Conservation (phyloP, 768 basidiomycete genomes). For the Suillus occidentalis region DNA sequence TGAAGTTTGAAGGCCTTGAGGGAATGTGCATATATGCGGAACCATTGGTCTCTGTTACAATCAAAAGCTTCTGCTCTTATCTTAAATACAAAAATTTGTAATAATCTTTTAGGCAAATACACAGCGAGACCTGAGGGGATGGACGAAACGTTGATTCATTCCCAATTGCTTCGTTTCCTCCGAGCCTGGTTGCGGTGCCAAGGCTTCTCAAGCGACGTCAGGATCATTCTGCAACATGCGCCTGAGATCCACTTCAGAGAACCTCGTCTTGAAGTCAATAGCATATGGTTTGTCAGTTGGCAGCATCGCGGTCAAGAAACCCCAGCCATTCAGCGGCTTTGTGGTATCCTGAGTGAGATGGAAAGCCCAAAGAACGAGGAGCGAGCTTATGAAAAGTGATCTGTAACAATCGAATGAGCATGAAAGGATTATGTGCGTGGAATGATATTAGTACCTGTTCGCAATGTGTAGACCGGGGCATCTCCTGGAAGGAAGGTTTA, state of each 20-base stretch:
- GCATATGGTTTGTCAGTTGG: slow-evolving; percentile 61
- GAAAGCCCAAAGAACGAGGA: slow-evolving; percentile 65
- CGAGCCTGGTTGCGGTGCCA: not conserved
- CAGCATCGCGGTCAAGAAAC: slow-evolving; percentile 62
- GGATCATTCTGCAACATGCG: not conserved
- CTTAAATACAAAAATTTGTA: not conserved
- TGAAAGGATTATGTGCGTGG: not conserved
- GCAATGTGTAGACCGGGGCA: slow-evolving; percentile 54
- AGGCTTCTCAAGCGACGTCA: not conserved
- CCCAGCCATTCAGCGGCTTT: slow-evolving; percentile 56
- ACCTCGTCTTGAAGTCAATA: slow-evolving; percentile 51
- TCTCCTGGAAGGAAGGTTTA: slow-evolving; percentile 32
- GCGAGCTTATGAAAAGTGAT: slow-evolving; percentile 62
- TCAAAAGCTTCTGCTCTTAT: not conserved
- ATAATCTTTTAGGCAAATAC: not conserved
- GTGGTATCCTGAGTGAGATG: slow-evolving; percentile 45
- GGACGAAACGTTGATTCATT: not conserved
- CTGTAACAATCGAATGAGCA: slow-evolving; percentile 31
- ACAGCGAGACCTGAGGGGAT: not conserved
- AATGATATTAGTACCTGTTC: slow-evolving; percentile 13
- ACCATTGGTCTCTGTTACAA: not conserved
- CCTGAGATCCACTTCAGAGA: slow-evolving; percentile 6
- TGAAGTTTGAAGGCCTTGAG: not conserved
- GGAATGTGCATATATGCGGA: not conserved
- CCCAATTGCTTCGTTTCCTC: not conserved